Conservation (phyloP, 805 yeast genomes). For the Saccharomycopsis oosterbeekiorum region DNA sequence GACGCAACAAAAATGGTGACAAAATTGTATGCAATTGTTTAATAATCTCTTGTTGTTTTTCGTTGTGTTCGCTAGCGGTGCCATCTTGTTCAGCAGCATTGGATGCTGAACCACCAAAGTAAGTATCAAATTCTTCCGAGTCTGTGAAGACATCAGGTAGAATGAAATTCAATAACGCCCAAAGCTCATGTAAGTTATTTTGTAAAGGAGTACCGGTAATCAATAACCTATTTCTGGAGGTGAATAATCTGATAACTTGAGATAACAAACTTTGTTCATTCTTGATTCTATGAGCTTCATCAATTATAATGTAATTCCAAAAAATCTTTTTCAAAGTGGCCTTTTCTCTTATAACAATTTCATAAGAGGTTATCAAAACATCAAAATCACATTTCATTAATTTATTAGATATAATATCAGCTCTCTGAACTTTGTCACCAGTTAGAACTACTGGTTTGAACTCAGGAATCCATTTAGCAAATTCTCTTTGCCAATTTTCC, state of each 20-base stretch:
- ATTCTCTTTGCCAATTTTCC: constrained; percentile 74
- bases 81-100: constrained; percentile 30
- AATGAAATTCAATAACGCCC: constrained; percentile 71
- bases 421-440: constrained; percentile 65
- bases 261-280: constrained; percentile 66
- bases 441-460: constrained; percentile 59
- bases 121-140: constrained; percentile 61
- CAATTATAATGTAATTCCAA: constrained; percentile 72
- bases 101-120: constrained; percentile 42
- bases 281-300: constrained; percentile 77
- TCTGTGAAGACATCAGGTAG: constrained; percentile 73
- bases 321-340: constrained; percentile 52
- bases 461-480: constrained; percentile 72
- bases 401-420: constrained; percentile 39
- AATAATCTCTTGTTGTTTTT: constrained; percentile 36
- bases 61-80: constrained; percentile 18
- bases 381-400: constrained; percentile 58
- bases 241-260: constrained; percentile 64
- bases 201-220: constrained; percentile 81
- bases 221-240: constrained; percentile 57
- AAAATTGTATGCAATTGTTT: constrained; percentile 67
- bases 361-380: constrained; percentile 63
- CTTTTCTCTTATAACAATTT: constrained; percentile 68
- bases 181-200: constrained; percentile 67
- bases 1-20: constrained; percentile 64